Evolutionary conservation across 2,329 filamentous ascomycete species (phyloP).

Genomic region (Phaeosphaeriaceae sp.): DNA sequence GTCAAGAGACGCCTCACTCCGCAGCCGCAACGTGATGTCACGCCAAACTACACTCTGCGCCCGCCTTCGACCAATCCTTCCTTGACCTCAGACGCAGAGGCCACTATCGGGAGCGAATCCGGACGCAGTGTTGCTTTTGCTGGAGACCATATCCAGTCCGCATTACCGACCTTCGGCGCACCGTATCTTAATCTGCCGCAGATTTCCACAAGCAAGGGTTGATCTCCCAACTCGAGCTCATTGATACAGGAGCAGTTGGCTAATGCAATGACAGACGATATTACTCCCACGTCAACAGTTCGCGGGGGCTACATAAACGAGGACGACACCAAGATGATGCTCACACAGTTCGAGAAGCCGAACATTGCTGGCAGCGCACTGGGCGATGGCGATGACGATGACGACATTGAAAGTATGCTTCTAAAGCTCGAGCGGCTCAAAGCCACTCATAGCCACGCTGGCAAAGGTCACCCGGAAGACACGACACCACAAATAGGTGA

Average conservation of each 20-base stretch:
- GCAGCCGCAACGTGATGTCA: background rate
- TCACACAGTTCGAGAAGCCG: background rate
- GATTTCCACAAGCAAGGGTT: background rate
- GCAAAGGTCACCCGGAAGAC: background rate
- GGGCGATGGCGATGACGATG: background rate
- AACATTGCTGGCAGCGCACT: background rate
- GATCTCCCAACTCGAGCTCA: background rate
- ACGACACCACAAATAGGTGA: background rate
- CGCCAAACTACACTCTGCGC: no score
- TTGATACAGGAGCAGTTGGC: background rate
- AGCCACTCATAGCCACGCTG: background rate
- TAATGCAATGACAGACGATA: slow-evolving; percentile 1
- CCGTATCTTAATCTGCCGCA: background rate
- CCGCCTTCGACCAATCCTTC: background rate
- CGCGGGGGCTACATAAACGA: background rate
- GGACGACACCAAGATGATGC: background rate
- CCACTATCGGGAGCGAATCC: background rate
- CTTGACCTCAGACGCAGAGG: slow-evolving; percentile 1
- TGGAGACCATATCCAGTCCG: background rate
- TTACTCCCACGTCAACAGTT: background rate
- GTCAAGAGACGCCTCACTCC: slow-evolving; percentile 2
- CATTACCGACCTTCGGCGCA: background rate
- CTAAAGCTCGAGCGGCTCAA: background rate
- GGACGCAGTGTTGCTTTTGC: background rate
- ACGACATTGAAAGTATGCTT: background rate